These are phyloP conservation scores for Termitomyces sp. DNA, from an alignment of 768 basidiomycete species.

Conservation along the genomic window DNA sequence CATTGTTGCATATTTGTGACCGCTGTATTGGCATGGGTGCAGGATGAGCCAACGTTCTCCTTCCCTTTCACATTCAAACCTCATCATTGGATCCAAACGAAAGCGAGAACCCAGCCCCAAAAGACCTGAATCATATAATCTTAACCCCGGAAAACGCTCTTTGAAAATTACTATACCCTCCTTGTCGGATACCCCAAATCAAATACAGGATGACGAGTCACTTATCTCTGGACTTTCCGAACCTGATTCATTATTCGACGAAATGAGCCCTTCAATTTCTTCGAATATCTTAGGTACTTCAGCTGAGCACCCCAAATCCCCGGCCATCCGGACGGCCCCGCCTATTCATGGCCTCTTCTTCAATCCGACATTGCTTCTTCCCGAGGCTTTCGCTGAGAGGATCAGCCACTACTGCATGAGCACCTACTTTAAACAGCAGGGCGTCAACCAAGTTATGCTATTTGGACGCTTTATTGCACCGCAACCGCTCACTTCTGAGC, in stretches of 20 bases:
- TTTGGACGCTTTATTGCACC: conserved; percentile 51
- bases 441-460: conserved; percentile 83
- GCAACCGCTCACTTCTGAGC: conserved; percentile 9
- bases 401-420: conserved; percentile 50
- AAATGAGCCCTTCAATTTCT: conserved; percentile 5
- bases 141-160: conserved; percentile 12
- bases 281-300: not conserved
- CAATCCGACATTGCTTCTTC: conserved; percentile 46
- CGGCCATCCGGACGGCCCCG: conserved; percentile 39
- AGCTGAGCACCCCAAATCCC: not conserved
- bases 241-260: conserved; percentile 53
- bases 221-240: conserved; percentile 19
- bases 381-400: conserved; percentile 47
- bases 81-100: conserved; percentile 9
- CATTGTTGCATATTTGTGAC: not conserved
- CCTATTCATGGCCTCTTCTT: conserved; percentile 67
- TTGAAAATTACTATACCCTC: conserved; percentile 18
- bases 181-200: not conserved
- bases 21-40: conserved; percentile 1
- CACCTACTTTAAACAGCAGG: conserved; percentile 48
- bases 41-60: conserved; percentile 10
- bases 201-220: conserved; percentile 5
- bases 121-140: not conserved
- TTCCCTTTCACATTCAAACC: not conserved
- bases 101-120: conserved; percentile 7